Evolutionary conservation across 2,329 filamentous ascomycete species (phyloP).

Genomic region (Talaromyces sp.): DNA sequence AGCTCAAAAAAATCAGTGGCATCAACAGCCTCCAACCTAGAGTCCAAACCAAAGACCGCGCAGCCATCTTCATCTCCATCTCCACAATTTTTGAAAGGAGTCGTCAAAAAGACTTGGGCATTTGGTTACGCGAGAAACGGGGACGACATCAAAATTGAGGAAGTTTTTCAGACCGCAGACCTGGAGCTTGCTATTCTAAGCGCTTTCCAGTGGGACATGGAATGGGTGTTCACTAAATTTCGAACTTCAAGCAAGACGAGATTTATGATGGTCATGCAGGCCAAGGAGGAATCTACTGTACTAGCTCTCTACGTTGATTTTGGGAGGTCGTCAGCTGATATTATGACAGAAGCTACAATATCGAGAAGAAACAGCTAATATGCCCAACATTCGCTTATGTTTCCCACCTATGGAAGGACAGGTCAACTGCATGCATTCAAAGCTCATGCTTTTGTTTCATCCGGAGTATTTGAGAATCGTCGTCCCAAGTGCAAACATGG

Average conservation of each 20-base stretch:
- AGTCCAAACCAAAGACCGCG: neutral
- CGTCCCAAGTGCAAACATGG: slow-evolving; percentile 82
- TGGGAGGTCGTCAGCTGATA: neutral
- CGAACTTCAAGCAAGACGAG: slow-evolving; percentile 55
- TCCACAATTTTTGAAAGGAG: slow-evolving; percentile 56
- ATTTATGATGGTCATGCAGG: slow-evolving; percentile 63
- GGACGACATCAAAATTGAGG: slow-evolving; percentile 82
- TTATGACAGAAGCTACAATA: slow-evolving; percentile 37
- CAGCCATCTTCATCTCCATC: slow-evolving; percentile 20
- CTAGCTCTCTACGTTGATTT: neutral
- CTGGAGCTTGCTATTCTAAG: slow-evolving; percentile 77
- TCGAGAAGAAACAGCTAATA: slow-evolving; percentile 38
- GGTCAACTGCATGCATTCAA: slow-evolving; percentile 83
- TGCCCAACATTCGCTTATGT: slow-evolving; percentile 61
- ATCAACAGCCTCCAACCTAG: neutral
- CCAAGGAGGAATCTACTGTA: slow-evolving; percentile 48
- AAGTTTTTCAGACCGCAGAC: slow-evolving; percentile 70
- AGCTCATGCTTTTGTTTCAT: slow-evolving; percentile 86
- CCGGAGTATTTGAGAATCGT: slow-evolving; percentile 70
- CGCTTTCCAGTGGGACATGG: slow-evolving; percentile 80
- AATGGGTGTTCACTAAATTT: slow-evolving; percentile 74
- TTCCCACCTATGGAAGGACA: slow-evolving; percentile 77
- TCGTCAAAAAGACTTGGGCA: slow-evolving; percentile 79
- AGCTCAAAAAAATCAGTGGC: neutral
- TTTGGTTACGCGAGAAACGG: slow-evolving; percentile 57